phyloP scores from a whole-genome alignment of 192 early-diverging fungal genomes.

The Linnemannia schmuckeri region DNA sequence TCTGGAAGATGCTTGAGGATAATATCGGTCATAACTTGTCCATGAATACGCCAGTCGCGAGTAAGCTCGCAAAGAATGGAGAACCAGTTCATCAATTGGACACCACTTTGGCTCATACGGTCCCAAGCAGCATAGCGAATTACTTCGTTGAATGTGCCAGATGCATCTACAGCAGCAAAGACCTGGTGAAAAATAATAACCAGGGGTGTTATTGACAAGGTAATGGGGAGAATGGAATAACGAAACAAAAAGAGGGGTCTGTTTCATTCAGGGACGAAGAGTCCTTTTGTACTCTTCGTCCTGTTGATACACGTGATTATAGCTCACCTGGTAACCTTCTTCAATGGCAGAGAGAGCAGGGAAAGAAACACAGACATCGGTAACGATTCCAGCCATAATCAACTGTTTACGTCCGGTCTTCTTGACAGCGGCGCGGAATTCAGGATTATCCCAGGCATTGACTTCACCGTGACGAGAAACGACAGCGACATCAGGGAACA shows the following conservation, averaged over 20 bases:
- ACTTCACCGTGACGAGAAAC: conserved; percentile 48
- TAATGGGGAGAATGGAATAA: too few relatives aligned
- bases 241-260: too few relatives aligned
- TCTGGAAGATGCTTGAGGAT: conserved; percentile 34
- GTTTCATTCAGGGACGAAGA: too few relatives aligned
- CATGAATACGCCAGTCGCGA: conserved; percentile 41
- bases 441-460: conserved; percentile 46
- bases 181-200: too few relatives aligned
- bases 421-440: conserved; percentile 39
- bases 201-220: too few relatives aligned
- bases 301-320: too few relatives aligned
- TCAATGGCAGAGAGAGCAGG: conserved; percentile 49
- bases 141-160: conserved; percentile 39
- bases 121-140: conserved; percentile 43
- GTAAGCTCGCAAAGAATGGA: conserved; percentile 47
- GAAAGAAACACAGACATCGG: conserved; percentile 54
- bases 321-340: conserved; percentile 49
- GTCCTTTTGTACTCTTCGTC: too few relatives aligned
- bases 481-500: conserved; percentile 45
- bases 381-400: conserved; percentile 49
- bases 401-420: conserved; percentile 50
- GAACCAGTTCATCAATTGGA: conserved; percentile 51
- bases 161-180: conserved; percentile 52
- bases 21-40: conserved; percentile 30
- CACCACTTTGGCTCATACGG: conserved; percentile 34